Evolutionary conservation across 2,329 filamentous ascomycete genomes (phyloP), one percentile per base, ranked within the genome.

Genomic region (Chaetothyriales sp.): DNA sequence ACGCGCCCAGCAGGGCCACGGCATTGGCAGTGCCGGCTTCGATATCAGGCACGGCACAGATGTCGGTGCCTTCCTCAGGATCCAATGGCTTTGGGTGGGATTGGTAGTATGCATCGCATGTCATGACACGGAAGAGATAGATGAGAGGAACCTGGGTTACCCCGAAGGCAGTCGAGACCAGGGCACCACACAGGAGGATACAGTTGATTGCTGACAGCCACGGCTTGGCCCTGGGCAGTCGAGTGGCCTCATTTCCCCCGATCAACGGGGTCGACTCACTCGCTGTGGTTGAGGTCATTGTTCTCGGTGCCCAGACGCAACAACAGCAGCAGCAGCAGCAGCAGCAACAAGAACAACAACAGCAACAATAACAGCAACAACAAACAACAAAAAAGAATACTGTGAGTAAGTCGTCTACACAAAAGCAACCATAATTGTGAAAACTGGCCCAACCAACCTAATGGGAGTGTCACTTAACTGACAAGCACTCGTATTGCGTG

Each of bases 81-180:
- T 25, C 8, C 10, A 43, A 18, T 5, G 18, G 22, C 22, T 44
- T 44, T 19, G 75, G 71, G 59, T 84, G 76, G 2, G 68, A 68
- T 36, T 72, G 67, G 64, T 85, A 86, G 62, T 79, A 86, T 48
- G 76, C 73, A 50, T 86, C 79, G 64, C 83, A 86, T 47, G 78
- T 79, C 81, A 86, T 85, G 1, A 83, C 62, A 51, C 80, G 79
- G 58, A 86, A 84, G 20, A 81, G 79, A 63, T 82, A 83, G 45
- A 83, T 64, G 5, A 75, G 18, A 15, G 71, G 71, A 3, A 73
- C 72, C 59, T 74, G 72, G 0, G 73, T 75, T 18, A 74, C 69
- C 18, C 68, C 64, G 59, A 75, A 74, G 5, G 70, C 71, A 32
- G 73, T 57, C 3, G 71, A 79, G 49, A 81, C 75, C 15, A 83